Percentiles rank a stretch among this genome's conserved stretches.
phyloP scores from a whole-genome alignment of 257 asterid species.

The Anisodus acutangulus region DNA sequence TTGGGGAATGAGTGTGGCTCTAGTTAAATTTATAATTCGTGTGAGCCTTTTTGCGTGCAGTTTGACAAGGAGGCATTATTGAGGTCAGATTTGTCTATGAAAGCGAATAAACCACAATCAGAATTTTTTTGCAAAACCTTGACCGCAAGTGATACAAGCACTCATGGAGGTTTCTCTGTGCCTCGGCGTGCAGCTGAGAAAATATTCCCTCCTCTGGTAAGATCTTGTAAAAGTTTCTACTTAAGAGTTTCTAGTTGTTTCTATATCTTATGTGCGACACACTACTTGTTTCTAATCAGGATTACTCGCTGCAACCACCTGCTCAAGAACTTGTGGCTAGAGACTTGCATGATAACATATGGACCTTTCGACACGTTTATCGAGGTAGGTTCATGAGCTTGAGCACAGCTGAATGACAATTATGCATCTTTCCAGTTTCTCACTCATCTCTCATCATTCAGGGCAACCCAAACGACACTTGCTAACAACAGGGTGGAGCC shows the following conservation, averaged over 20 bases:
- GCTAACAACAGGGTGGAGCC: slow-evolving; percentile 98
- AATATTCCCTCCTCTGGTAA: slow-evolving; percentile 91
- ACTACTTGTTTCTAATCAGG: slow-evolving; percentile 44
- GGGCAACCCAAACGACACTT: slow-evolving; percentile 98
- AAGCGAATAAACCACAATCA: slow-evolving; percentile 80
- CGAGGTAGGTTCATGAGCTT: slow-evolving; percentile 60
- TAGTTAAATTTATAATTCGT: neutral
- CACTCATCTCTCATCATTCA: slow-evolving; percentile 29
- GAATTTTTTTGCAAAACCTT: slow-evolving; percentile 97
- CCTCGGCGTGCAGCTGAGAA: slow-evolving; percentile 99
- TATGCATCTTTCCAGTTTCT: slow-evolving; percentile 1
- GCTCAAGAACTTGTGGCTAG: slow-evolving; percentile 92
- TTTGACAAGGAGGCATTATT: slow-evolving; percentile 88
- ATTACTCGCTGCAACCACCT: slow-evolving; percentile 92
- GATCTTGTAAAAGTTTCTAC: neutral
- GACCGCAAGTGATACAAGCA: slow-evolving; percentile 98
- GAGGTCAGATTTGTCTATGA: slow-evolving; percentile 80
- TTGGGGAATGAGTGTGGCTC: neutral
- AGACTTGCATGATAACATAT: slow-evolving; percentile 82
- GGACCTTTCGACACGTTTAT: slow-evolving; percentile 95
- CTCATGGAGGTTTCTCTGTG: slow-evolving; percentile 98
- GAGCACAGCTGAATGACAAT: neutral
- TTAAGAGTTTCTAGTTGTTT: neutral
- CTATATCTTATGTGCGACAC: neutral
- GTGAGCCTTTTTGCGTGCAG: slow-evolving; percentile 44